Evolutionary conservation across 192 early-diverging fungal species (phyloP), one percentile per base, ranked within the genome.

Genomic region (Mortierella alpina): DNA sequence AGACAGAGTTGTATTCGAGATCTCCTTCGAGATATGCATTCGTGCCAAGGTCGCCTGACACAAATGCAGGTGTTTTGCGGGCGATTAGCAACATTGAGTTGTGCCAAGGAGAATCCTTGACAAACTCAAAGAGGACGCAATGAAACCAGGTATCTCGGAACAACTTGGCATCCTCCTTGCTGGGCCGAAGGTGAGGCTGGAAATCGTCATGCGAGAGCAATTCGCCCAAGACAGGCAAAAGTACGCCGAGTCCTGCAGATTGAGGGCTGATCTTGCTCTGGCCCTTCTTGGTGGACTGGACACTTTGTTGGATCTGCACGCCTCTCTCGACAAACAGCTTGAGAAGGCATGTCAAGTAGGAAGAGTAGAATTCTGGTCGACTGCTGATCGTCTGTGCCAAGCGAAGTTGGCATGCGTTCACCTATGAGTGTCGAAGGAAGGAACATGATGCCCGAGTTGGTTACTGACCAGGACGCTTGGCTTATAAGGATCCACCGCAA

Each of bases 131-230:
- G 13, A 93, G 77, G 5, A 95, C 92, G 61, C 93, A 87, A 60
- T 95, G 92, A 70, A 98, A 91, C 98, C 98, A 99, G 47, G 95
- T 88, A 78, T 95, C 95, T 55, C 97, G 89, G 85, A 96, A 96
- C 39, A 93, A 68, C 42, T 86, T 76, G 5, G 90, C 87, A 18
- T 90, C 84, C 66, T 95, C 94, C 5, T 87, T 84, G 39, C 86
- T 84, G 6, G 90, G 84, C 12, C 84, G 82, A 14, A 85, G 63
- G 60, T 90, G 90, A 12, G 85, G 85, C 18, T 86, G 79, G 72
- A 92, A 93, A 50, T 87, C 88, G 6, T 81, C 61, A 49, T 90
- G 88, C 7, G 83, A 83, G 40, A 93, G 82, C 11, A 95, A 82
- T 39, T 89, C 86, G 20, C 82, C 76, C 6, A 95, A 56, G 1